Conservation (phyloP, 495 filamentous ascomycete species). For the Beverwykella pulmonaria region DNA sequence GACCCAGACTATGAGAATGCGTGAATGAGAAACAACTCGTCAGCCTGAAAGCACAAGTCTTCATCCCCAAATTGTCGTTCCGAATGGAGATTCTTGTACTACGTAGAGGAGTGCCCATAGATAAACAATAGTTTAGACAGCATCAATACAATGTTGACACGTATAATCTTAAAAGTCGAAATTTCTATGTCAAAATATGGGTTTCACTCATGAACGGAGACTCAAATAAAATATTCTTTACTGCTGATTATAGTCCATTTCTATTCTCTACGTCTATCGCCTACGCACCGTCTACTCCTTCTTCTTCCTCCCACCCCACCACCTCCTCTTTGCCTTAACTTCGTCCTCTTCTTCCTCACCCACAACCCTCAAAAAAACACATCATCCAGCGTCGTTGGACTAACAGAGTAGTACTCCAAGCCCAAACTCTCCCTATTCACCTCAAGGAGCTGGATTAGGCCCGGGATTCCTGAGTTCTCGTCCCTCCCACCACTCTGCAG, state of each 20-base stretch:
- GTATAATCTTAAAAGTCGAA: too few relatives aligned
- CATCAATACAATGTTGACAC: too few relatives aligned
- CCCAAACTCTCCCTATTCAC: slow-evolving; percentile 65
- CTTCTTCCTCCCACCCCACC: slow-evolving; percentile 3
- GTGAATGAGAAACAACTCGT: not conserved
- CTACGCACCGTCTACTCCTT: not conserved
- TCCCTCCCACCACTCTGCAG: not conserved
- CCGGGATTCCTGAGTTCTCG: slow-evolving; percentile 52
- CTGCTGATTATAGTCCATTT: too few relatives aligned
- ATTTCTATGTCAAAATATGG: too few relatives aligned
- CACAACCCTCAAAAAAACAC: slow-evolving; percentile 84
- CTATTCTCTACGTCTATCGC: too few relatives aligned
- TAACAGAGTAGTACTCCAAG: slow-evolving; percentile 78
- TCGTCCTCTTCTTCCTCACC: slow-evolving; percentile 67
- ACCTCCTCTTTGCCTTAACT: slow-evolving; percentile 6
- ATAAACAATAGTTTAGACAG: too few relatives aligned
- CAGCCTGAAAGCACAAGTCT: not conserved
- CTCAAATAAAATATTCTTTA: too few relatives aligned
- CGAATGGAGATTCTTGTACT: too few relatives aligned
- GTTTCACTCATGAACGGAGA: too few relatives aligned
- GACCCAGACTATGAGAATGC: not conserved
- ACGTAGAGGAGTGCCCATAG: too few relatives aligned
- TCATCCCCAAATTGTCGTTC: not conserved
- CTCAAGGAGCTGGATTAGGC: slow-evolving; percentile 72
- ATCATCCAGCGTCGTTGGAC: slow-evolving; percentile 82